These are phyloP conservation scores for Solanum paucissectum DNA, from an alignment of 257 asterid genomes.

Conservation along the genomic window DNA sequence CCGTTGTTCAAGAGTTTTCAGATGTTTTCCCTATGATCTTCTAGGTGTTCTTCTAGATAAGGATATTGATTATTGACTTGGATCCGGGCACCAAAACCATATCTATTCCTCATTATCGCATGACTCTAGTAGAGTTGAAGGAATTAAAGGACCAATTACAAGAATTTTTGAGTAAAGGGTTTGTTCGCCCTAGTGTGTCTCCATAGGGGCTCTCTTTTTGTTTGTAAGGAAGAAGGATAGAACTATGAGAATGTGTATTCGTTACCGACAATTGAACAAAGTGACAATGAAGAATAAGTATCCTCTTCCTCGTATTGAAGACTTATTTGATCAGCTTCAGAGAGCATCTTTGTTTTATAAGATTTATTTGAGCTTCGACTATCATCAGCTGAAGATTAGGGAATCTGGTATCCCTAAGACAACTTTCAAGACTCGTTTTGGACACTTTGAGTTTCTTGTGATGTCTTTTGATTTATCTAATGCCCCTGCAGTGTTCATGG, in stretches of 20 bases:
- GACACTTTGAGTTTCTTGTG: neutral
- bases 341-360: too few species aligned
- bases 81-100: neutral
- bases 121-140: neutral
- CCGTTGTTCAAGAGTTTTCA: neutral
- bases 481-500: neutral
- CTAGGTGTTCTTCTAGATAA: neutral
- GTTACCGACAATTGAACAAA: neutral
- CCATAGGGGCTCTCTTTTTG: too few species aligned
- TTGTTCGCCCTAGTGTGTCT: neutral
- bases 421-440: neutral
- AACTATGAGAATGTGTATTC: neutral
- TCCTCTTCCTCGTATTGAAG: neutral
- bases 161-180: neutral
- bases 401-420: neutral
- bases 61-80: neutral
- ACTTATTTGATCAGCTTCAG: too few species aligned
- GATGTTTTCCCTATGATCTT: neutral
- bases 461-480: neutral
- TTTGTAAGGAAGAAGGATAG: too few species aligned
- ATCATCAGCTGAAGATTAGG: neutral
- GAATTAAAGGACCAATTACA: neutral
- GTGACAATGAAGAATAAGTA: neutral
- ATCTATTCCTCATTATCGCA: neutral
- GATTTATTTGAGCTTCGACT: too few species aligned